Conservation (phyloP, 495 filamentous ascomycete species). For the Entonaema liquescens region DNA sequence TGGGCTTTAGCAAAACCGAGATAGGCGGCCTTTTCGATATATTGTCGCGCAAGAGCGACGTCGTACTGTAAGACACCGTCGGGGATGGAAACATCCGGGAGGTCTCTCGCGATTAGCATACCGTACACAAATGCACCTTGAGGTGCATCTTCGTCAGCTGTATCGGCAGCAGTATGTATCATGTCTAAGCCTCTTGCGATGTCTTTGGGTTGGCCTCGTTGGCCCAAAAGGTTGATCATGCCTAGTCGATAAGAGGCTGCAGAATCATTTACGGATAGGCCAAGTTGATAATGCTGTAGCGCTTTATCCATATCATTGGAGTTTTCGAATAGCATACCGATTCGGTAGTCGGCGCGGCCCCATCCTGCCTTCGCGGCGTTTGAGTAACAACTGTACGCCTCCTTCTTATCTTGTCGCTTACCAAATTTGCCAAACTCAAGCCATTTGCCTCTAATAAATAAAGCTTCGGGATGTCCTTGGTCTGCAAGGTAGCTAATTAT, state of each 20-base stretch:
- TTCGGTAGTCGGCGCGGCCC: conserved; percentile 93
- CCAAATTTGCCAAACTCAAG: conserved; percentile 98
- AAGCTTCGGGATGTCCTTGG: conserved; percentile 91
- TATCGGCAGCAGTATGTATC: conserved; percentile 82
- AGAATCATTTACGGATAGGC: conserved; percentile 80
- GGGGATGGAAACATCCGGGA: conserved; percentile 86
- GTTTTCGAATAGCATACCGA: conserved; percentile 97
- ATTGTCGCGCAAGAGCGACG: conserved; percentile 75
- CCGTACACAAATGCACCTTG: conserved; percentile 97
- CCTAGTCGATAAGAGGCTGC: conserved; percentile 94
- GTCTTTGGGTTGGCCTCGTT: conserved; percentile 88
- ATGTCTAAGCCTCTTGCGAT: conserved; percentile 79
- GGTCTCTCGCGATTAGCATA: conserved; percentile 89
- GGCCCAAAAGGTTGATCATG: conserved; percentile 96
- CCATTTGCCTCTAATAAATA: conserved; percentile 97
- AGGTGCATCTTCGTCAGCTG: conserved; percentile 95
- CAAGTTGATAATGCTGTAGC: conserved; percentile 84
- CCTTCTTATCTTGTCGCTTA: conserved; percentile 86
- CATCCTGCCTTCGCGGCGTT: conserved; percentile 89
- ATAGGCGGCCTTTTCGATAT: conserved; percentile 97
- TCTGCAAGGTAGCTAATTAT: conserved; percentile 89
- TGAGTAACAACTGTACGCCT: conserved; percentile 86
- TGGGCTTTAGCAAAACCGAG: conserved; percentile 97
- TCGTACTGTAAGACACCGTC: conserved; percentile 75
- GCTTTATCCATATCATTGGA: conserved; percentile 92